Percentiles rank a stretch among this genome's conserved stretches.
phyloP scores from a whole-genome alignment of 129 eudicot species.

The Saposhnikovia divaricata region DNA sequence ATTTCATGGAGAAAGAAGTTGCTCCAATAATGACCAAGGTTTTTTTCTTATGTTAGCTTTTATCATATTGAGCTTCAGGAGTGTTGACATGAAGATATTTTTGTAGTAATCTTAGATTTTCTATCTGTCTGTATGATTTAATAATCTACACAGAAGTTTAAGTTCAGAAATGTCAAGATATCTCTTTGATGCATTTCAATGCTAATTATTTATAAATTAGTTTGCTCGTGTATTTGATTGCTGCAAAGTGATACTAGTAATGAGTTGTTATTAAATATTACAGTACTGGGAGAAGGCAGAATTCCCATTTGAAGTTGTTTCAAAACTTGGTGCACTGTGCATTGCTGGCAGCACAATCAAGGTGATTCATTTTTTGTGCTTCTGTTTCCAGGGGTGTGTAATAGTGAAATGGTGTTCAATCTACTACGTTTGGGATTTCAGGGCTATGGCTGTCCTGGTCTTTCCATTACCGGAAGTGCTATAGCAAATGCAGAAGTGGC shows the following conservation, averaged over 20 bases:
- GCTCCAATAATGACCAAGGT: conserved; percentile 98
- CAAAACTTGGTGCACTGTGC: conserved; percentile 73
- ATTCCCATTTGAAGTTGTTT: conserved; percentile 85
- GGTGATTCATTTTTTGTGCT: conserved; percentile 37
- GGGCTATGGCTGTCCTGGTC: conserved; percentile 97
- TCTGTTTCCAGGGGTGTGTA: neutral
- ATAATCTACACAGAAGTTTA: neutral
- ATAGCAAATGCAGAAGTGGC: conserved; percentile 81
- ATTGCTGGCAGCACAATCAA: conserved; percentile 89
- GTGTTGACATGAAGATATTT: neutral
- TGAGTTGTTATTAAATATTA: conserved; percentile 11
- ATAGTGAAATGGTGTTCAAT: neutral
- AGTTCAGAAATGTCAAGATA: neutral
- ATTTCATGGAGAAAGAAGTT: conserved; percentile 75
- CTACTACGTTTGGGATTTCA: conserved; percentile 17
- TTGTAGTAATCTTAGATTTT: neutral
- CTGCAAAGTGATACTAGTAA: conserved; percentile 19
- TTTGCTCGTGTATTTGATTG: neutral
- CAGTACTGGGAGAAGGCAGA: conserved; percentile 99
- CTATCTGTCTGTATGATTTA: neutral
- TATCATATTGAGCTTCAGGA: neutral
- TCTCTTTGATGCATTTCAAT: neutral
- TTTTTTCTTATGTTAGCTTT: neutral
- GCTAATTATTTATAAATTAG: neutral
- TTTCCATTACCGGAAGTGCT: conserved; percentile 84